Conservation (phyloP, 805 yeast genomes). For the Candida michaelii region DNA sequence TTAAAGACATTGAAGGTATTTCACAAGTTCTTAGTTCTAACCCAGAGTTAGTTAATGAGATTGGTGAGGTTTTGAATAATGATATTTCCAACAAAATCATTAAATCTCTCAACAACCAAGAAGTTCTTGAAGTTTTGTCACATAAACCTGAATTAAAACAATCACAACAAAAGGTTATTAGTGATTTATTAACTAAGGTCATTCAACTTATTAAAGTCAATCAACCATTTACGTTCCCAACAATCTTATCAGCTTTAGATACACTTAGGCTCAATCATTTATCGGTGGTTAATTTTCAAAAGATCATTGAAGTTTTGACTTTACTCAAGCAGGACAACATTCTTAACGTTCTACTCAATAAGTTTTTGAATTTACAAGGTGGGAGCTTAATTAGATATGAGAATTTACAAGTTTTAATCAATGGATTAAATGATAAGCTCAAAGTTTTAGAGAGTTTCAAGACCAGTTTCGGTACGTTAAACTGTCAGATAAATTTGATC, state of each 20-base stretch:
- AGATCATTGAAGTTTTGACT: constrained; percentile 28
- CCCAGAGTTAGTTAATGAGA: background rate
- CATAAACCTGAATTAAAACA: constrained; percentile 3
- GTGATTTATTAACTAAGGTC: constrained; percentile 5
- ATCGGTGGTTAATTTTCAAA: constrained; percentile 22
- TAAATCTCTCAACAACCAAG: constrained; percentile 1
- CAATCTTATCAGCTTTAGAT: background rate
- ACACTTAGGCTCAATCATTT: constrained; percentile 12
- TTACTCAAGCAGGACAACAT: constrained; percentile 20
- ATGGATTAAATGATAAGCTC: constrained; percentile 18
- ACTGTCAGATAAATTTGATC: constrained; percentile 24
- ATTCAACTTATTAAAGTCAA: background rate
- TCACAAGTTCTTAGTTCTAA: background rate
- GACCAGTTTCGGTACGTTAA: constrained; percentile 21
- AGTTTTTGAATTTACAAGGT: constrained; percentile 12
- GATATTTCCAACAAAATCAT: constrained; percentile 5
- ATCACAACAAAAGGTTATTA: constrained; percentile 13
- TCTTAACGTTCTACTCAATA: constrained; percentile 27
- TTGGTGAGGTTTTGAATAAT: constrained; percentile 5
- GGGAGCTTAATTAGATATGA: constrained; percentile 27
- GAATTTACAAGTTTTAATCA: constrained; percentile 27
- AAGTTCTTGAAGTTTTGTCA: background rate
- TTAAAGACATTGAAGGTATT: constrained; percentile 5
- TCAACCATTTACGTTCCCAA: background rate
- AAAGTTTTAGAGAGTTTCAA: constrained; percentile 23